phyloP scores from a whole-genome alignment of 2,329 filamentous ascomycete species.

The Neofusicoccum ribis region DNA sequence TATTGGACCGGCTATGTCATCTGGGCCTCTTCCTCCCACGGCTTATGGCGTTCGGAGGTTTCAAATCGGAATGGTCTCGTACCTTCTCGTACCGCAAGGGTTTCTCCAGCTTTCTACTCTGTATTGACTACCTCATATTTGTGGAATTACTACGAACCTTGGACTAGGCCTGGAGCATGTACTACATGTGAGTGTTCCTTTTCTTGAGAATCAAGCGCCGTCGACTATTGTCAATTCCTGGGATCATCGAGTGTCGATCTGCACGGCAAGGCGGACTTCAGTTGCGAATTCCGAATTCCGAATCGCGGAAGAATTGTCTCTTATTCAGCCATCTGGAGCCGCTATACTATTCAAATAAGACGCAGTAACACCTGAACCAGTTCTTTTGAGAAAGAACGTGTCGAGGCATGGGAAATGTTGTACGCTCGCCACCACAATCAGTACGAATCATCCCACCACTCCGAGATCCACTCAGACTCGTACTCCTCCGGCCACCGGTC shows the following conservation, averaged over 20 bases:
- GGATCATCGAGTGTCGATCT: too few relatives aligned
- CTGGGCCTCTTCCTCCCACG: background rate
- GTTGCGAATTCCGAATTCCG: too few relatives aligned
- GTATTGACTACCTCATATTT: background rate
- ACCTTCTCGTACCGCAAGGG: background rate
- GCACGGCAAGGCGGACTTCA: too few relatives aligned
- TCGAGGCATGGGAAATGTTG: too few relatives aligned
- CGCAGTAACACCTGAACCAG: too few relatives aligned
- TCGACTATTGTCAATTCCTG: background rate
- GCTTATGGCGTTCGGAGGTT: background rate
- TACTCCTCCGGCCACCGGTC: background rate
- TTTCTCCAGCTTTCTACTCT: background rate
- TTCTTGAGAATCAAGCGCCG: background rate
- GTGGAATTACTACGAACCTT: background rate
- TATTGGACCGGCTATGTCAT: background rate
- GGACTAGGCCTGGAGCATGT: background rate
- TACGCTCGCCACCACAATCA: background rate
- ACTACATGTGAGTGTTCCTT: background rate
- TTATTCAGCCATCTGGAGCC: too few relatives aligned
- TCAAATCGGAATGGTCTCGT: background rate
- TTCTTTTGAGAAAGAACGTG: too few relatives aligned
- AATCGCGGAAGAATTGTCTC: too few relatives aligned
- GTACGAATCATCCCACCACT: conserved; percentile 14
- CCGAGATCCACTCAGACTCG: conserved; percentile 1
- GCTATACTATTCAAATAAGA: too few relatives aligned